Evolutionary conservation across 202 grass and related monocot species (phyloP).

Genomic region (Zoysia matrella): DNA sequence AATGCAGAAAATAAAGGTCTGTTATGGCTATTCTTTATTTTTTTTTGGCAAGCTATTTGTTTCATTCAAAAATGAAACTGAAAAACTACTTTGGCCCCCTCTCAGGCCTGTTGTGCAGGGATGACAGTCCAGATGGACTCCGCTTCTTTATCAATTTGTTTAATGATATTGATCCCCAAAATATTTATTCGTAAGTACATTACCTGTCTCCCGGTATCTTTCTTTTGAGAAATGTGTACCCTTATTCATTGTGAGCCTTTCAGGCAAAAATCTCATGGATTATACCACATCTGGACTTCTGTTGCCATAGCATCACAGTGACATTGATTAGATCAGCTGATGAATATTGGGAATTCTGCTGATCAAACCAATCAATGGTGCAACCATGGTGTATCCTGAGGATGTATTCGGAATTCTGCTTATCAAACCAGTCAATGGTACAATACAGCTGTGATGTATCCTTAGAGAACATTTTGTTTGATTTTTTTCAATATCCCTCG

Average conservation of each 20-base stretch:
- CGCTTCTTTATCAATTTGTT: slow-evolving; percentile 93
- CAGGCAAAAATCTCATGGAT: slow-evolving; percentile 68
- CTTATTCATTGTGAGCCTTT: slow-evolving; percentile 39
- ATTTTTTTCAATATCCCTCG: background rate
- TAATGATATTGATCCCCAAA: slow-evolving; percentile 78
- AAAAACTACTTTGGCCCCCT: background rate
- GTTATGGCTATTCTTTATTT: slow-evolving; percentile 9
- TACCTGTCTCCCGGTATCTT: background rate
- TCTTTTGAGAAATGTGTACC: background rate
- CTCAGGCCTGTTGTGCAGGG: slow-evolving; percentile 88
- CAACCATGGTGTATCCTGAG: background rate
- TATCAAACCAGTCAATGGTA: too few relatives aligned
- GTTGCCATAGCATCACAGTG: slow-evolving; percentile 52
- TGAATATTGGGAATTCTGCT: background rate
- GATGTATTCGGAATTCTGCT: too few relatives aligned
- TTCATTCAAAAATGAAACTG: background rate
- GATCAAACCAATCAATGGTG: background rate
- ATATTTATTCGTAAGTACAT: slow-evolving; percentile 90
- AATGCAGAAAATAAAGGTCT: slow-evolving; percentile 96
- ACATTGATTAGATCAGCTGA: slow-evolving; percentile 23
- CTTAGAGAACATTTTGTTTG: background rate
- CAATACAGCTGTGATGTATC: too few relatives aligned
- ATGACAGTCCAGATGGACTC: slow-evolving; percentile 90
- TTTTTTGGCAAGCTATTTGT: slow-evolving; percentile 34
- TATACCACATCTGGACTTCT: slow-evolving; percentile 61